A percentile compares a stretch with the other conserved stretches of the same genome.
These are phyloP conservation scores for Tylopilus sp. DNA, from an alignment of 768 basidiomycete species.

Conservation along the genomic window DNA sequence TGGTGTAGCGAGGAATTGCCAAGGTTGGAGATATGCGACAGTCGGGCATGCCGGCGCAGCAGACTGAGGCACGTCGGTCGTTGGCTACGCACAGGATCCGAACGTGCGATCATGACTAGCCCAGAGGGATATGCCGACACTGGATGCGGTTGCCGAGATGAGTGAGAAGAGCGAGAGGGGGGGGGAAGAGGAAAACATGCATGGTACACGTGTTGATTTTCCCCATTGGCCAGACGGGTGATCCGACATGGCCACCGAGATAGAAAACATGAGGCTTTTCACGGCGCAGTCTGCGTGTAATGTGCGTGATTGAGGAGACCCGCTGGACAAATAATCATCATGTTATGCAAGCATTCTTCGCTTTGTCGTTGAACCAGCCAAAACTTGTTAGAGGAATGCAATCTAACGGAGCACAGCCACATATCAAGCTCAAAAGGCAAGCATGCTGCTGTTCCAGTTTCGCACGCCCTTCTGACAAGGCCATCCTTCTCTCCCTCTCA, in stretches of 20 bases:
- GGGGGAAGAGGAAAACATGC: conserved; percentile 22
- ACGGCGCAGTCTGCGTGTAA: conserved; percentile 11
- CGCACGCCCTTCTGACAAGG: conserved; percentile 29
- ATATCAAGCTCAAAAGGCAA: conserved; percentile 30
- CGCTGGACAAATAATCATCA: neutral
- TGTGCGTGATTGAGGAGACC: conserved; percentile 17
- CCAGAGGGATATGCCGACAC: conserved; percentile 4
- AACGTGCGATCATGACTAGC: conserved; percentile 1
- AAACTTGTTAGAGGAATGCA: too few relatives aligned
- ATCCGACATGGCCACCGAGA: conserved; percentile 15
- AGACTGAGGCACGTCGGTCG: neutral
- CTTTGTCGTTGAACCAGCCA: neutral
- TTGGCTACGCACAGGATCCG: neutral
- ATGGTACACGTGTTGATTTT: conserved; percentile 21
- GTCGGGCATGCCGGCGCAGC: conserved; percentile 6
- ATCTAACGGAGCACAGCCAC: conserved; percentile 27
- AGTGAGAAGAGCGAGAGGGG: conserved; percentile 8
- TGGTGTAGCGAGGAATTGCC: neutral
- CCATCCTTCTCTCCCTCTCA: conserved; percentile 18
- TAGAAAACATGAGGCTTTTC: conserved; percentile 19
- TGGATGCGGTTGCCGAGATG: conserved; percentile 3
- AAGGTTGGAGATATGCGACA: neutral
- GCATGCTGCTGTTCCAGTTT: conserved; percentile 21
- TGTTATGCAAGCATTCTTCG: neutral
- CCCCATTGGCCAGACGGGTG: conserved; percentile 16